Base-by-base conservation (phyloP, 805 yeast genomes). In the Yarrowia sp. region DNA sequence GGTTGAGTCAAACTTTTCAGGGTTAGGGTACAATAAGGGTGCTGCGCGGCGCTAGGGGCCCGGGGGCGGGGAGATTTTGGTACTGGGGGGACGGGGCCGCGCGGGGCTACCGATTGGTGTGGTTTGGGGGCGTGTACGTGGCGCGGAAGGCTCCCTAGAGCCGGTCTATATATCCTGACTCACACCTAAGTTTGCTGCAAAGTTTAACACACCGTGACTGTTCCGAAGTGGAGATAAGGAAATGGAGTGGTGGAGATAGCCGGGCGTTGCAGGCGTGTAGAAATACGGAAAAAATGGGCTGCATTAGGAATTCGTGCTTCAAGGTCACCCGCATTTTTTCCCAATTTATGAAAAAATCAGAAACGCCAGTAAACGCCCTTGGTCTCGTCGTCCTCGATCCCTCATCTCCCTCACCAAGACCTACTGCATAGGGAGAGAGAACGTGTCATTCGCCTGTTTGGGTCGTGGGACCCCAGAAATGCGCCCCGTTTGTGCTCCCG, bases 161-260 rank as follows among this genome's bases (percentile, higher is more conserved):
- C 27, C 16, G 5, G 13, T 18, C 51, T 29, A n/a, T 29, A 13
- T 18, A 18, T 7, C 51, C 24, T 21, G 18, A 27, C 24, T 44
- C 35, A 44, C 19, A 44, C 35, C 51, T 44, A 44, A 25, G 51
- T 44, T 44, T 44, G 51, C 51, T 19, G 13, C 8, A 14, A 44
- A 44, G 51, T 44, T 27, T 18, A 44, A 27, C 24, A 24, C 35
- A 18, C 51, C 51, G 51, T 44, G 51, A 44, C 35, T 29, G 35
- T 18, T 44, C 51, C 51, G 51, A 44, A 44, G 51, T 44, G 51
- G 51, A 44, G 51, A 44, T 44, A 44, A 44, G 51, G 51, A 44
- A 27, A 7, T 8, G 10, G 8, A 29, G 8, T 7, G 32, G 25
- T 25, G 14, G 29, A n/a, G n/a, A n/a, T n/a, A n/a, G n/a, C n/a